Base-by-base conservation (phyloP, 345 rosid genomes). In the Eucalyptus regnans region DNA sequence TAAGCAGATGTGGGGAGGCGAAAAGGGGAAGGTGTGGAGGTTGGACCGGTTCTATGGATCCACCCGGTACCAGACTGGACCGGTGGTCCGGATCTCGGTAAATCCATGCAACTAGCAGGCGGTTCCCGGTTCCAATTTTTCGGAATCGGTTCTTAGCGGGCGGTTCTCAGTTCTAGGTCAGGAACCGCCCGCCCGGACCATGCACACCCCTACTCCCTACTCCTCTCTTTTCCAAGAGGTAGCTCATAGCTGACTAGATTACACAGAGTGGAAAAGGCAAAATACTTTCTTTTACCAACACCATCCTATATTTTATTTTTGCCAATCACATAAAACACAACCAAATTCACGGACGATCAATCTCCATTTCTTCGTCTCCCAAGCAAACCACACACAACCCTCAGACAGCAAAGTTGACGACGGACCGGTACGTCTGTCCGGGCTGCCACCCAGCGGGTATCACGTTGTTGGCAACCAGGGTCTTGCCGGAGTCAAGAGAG, bases 401-500 rank as follows among this genome's bases (percentile, higher is more conserved):
- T 71, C 25, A 71, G 81, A 71, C 71, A 62, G 33, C 71, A 62
- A 29, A 97, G 81, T 94, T 94, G 25, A 95, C 93, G 17, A 54
- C 22, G 3, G 97, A 95, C 85, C 92, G 87, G 66, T 96, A 95
- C 8, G 87, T 94, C 14, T 89, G 88, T 12, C 97, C 97, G 2
- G 95, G 93, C 25, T 86, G 86, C 97, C 98, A 96, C 7, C 89
- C 92, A 1, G 88, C 91, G 4, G 99, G 98, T 88, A 96, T 94
- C 2, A 92, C 96, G 87, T 87, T 87, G 9, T 80, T 54, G 22
- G 96, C 96, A 1, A 91, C 92, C 18, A 94, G 5, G 66, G 90
- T 89, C 85, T 92, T 54, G 23, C 90, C 86, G 14, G 95, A 92
- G 12, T 90, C 88, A 17, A 66, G 88, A 0, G 93, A 87, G 50